phyloP scores from a whole-genome alignment of 345 rosid species.

The Gossypium herbaceum region DNA sequence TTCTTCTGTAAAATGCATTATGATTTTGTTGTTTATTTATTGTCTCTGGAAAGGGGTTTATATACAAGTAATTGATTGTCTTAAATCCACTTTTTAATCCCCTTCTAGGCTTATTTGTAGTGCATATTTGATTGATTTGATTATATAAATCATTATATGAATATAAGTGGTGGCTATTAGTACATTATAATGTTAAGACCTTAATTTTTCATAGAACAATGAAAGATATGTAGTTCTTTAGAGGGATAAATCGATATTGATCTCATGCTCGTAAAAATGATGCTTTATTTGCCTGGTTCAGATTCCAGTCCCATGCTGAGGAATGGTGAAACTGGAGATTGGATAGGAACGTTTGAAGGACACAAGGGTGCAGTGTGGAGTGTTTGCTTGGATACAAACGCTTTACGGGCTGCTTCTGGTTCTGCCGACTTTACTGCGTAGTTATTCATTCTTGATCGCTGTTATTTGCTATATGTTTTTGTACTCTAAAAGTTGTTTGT shows the following conservation, averaged over 20 bases:
- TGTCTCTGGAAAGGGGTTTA: background rate
- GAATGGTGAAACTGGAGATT: conserved; percentile 98
- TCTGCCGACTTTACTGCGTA: conserved; percentile 97
- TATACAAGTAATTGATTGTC: background rate
- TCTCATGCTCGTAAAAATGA: background rate
- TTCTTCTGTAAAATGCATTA: background rate
- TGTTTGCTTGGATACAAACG: conserved; percentile 79
- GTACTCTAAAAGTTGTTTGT: background rate
- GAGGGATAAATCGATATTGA: background rate
- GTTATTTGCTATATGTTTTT: background rate
- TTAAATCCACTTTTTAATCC: background rate
- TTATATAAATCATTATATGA: no score
- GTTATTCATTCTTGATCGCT: conserved; percentile 14
- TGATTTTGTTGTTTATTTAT: no score
- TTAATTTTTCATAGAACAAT: background rate
- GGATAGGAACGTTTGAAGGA: conserved; percentile 98
- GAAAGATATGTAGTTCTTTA: background rate
- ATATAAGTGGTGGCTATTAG: background rate
- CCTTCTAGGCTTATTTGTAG: no score
- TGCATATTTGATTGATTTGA: background rate
- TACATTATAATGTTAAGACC: background rate
- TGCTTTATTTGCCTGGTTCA: conserved; percentile 17
- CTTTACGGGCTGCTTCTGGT: conserved; percentile 86
- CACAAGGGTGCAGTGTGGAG: conserved; percentile 99
- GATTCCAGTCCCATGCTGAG: conserved; percentile 97